A percentile compares a stretch with the other conserved stretches of the same genome.
phyloP scores from a whole-genome alignment of 2,329 filamentous ascomycete genomes.

The Celoporthe dispersa region DNA sequence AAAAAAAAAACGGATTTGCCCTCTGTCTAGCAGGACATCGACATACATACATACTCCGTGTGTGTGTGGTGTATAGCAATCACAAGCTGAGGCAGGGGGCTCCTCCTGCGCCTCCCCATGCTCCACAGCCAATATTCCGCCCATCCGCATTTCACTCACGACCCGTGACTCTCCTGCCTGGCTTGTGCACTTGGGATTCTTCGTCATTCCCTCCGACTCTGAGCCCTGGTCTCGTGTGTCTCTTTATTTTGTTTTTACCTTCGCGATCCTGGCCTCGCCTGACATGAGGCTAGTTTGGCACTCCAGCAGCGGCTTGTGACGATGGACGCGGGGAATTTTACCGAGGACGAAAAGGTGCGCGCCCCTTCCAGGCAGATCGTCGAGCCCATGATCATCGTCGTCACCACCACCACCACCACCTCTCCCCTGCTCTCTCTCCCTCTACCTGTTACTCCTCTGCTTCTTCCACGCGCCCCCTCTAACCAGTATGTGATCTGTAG shows the following conservation, averaged over 20 bases:
- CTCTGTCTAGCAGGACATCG: background rate
- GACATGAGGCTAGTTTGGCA: constrained; percentile 26
- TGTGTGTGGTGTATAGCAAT: constrained; percentile 12
- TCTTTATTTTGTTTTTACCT: background rate
- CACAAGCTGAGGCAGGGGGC: constrained; percentile 17
- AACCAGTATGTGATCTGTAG: constrained; percentile 40
- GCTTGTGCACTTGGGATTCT: constrained; percentile 19
- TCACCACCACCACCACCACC: constrained; percentile 14
- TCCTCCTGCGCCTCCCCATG: constrained; percentile 20
- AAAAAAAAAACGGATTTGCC: background rate
- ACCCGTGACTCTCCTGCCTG: constrained; percentile 22
- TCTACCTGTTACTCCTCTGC: background rate
- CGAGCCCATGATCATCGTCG: constrained; percentile 1
- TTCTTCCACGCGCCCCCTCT: background rate
- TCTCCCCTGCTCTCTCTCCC: constrained; percentile 2
- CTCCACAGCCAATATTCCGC: constrained; percentile 18
- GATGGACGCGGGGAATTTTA: constrained; percentile 50
- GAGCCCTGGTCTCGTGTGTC: background rate
- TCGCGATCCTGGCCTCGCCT: constrained; percentile 15
- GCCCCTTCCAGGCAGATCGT: constrained; percentile 16
- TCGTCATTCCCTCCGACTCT: constrained; percentile 16
- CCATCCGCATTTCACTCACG: constrained; percentile 14
- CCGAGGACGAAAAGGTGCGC: constrained; percentile 57
- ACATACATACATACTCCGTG: background rate
- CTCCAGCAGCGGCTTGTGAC: constrained; percentile 31